Evolutionary conservation across 139 green algal species (phyloP), one percentile per base, ranked within the genome.

Genomic region (Mesotaenium endlicherianum): DNA sequence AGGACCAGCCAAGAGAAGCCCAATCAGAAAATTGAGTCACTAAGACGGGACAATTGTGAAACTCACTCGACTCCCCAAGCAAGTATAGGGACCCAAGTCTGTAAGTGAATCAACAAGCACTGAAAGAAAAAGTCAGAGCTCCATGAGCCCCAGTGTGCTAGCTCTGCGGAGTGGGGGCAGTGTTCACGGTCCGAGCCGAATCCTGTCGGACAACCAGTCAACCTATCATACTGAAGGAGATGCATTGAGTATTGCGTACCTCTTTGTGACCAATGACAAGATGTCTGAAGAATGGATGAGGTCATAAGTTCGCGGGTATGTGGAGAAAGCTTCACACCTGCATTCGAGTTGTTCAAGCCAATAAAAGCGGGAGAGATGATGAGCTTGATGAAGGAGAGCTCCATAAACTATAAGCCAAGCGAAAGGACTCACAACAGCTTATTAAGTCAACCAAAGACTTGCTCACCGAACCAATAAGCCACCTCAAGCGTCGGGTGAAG

Each of bases 321-420:
- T 79, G 38, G 77, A 83, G 77, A 83, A 83, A 41, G 77, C 30
- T 39, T 83, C 77, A 83, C 77, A 83, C 72, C 72, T 80, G 72
- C 3, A 68, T 30, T 30, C 55, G 36, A n/a, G 36, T 17, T 8
- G 14, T n/a, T 3, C 14, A 30, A 68, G 55, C n/a, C n/a, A n/a
- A n/a, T n/a, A n/a, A n/a, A n/a, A 68, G 55, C 34, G 55, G 55
- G 20, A 34, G 55, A 20, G 55, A 30, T 34, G 55, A 30, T n/a
- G 6, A n/a, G 55, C 26, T 8, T 31, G 55, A 68, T n/a, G n/a
- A 39, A 5, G 20, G 47, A 3, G 14, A 68, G n/a, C n/a, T n/a
- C n/a, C n/a, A n/a, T n/a, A n/a, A n/a, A n/a, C n/a, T n/a, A n/a
- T n/a, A n/a, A n/a, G n/a, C n/a, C n/a, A n/a, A n/a, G n/a, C n/a